Base-by-base conservation (phyloP, 352 stramenopile genomes). In the Blastocystis sp. region DNA sequence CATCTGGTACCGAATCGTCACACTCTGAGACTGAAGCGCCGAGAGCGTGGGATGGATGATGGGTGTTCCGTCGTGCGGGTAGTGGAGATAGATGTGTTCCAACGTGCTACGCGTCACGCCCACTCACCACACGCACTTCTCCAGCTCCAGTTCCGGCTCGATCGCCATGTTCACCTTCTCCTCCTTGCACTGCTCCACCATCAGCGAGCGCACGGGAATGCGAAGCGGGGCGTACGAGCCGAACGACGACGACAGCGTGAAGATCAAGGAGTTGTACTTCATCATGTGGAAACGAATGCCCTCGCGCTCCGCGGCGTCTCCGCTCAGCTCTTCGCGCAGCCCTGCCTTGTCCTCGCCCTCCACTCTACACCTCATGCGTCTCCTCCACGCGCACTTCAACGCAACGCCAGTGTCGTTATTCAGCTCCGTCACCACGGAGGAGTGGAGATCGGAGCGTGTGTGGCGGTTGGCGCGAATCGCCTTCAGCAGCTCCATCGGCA, bases 271-370 rank as follows among this genome's bases (percentile, higher is more conserved):
- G 26, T 31, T 74, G 35, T 50, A 74, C 31, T n/a, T 50, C 65
- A 31, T 60, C 65, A 41, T 16, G n/a, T n/a, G 26, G 60, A 50
- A 59, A 12, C 33, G 55, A 67, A 63, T 10, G 24, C 33, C 16
- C 12, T 10, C 45, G n/a, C 12, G 26, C 2, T 26, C 33, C 65
- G 13, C 51, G n/a, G 37, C 31, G 26, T 67, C 16, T 16, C 16
- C 45, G 6, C 16, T 55, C 29, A 85, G 16, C 59, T 31, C 9
- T 1, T 85, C 74, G 3, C 41, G 50, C 24, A 45, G 35, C 24
- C 74, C 74, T 21, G 65, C 29, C 61, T 85, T 85, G 61, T 85
- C 50, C 37, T 85, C 55, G 39, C 74, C 74, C 45, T 69, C 74
- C 13, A 85, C 74, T 39, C 74, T 67, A 81, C 29, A 29, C 21